Base-by-base conservation (phyloP, 179 eudicot species). In the Carnegiea gigantea region DNA sequence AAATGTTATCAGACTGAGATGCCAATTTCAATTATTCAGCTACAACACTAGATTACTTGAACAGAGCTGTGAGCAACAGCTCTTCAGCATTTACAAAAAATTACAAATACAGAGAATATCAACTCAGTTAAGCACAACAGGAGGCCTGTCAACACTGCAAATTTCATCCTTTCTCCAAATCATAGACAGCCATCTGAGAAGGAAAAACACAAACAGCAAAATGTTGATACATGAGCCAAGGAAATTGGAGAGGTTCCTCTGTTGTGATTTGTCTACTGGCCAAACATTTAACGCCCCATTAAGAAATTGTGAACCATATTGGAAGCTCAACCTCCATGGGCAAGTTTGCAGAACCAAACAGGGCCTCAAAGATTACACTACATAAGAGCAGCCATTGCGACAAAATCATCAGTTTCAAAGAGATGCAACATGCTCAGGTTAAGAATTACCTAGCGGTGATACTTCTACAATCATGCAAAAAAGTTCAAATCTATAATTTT, bases 51-150 rank as follows among this genome's bases (percentile, higher is more conserved):
- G 30, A 65, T 49, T 70, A 78, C 44, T 78, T 77, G 30, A 40
- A 73, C 8, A 51, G 46, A 65, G 36, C 70, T 33, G 79, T 53
- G 70, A 81, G 65, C 36, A 80, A 78, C 79, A 62, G 21, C 60
- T 36, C n/a, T 38, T 62, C n/a, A 6, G 46, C 65, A 78, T 75
- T 67, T 75, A 81, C 84, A 81, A 5, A 13, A 81, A 59, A 81
- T 71, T 40, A 70, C 59, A 48, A 13, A 60, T 23, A 6, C 15
- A 40, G 44, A 40, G 44, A 13, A 23, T 75, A 75, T n/a, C 75
- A 53, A 14, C 60, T 44, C 44, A 64, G 21, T 60, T 43, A 60
- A 74, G 43, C 26, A 6, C 33, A 9, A 57, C 54, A 38, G 24
- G 46, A 74, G 38, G n/a, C n/a, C 28, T 6, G 9, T 78, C 44